Evolutionary conservation across 1,139 yeast species (phyloP), one percentile per base, ranked within the genome.

Genomic region (Saccharomyces hybrid): DNA sequence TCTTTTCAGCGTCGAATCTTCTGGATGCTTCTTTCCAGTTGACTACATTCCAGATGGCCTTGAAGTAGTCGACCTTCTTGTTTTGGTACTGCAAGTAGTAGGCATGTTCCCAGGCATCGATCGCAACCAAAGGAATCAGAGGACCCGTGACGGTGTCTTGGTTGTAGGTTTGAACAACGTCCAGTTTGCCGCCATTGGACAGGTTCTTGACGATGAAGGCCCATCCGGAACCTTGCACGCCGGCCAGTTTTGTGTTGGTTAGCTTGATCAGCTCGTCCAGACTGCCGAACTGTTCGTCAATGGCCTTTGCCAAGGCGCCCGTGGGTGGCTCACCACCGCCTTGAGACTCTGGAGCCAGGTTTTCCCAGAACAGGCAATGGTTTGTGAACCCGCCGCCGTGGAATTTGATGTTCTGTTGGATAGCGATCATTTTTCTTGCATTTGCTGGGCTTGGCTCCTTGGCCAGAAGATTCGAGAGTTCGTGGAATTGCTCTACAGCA

Each of bases 61-160:
- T 86, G 82, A 91, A 91, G 78, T 91, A 91, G 72, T 91, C 97
- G 51, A 75, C 96, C 80, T 91, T 91, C 71, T 86, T 93, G 76
- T 91, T 91, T 76, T 88, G 87, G 79, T 91, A 91, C 75, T 91
- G 97, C 75, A 91, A 80, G 81, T 91, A 91, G 79, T 90, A 91
- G 54, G 98, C 97, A 71, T 91, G 98, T 75, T 91, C 98, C 98
- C 98, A 91, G 59, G 98, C 97, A 70, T 91, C 98, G 71, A 91
- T 88, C 53, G 97, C 98, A 58, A 91, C 80, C 72, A 91, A 78
- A 51, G 97, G 97, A 55, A 83, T 79, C 70, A 81, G 79, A 11
- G 58, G 52, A 47, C 89, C 86, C 51, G 86, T 79, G 44, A 88
- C 89, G 47, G 96, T 87, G 74, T 91, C 98, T 75, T 91, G 98